Conservation (phyloP, 176 grass and related monocot genomes). For the Saccharum spontaneum region DNA sequence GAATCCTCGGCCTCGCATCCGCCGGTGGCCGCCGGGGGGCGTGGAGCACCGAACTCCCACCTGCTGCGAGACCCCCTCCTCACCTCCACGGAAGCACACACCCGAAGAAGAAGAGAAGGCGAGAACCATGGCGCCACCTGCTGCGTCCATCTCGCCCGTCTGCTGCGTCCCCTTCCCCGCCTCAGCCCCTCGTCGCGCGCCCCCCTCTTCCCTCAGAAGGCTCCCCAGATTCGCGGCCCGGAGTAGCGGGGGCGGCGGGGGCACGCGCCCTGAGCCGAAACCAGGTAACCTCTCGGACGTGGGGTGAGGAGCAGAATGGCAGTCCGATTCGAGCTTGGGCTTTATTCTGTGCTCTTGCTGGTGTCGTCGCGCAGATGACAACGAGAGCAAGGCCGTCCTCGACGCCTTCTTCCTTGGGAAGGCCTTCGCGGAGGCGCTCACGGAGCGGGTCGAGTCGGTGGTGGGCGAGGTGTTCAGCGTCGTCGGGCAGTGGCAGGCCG, state of each 20-base stretch:
- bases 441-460: slow-evolving; percentile 72
- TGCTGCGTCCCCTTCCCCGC: slow-evolving; percentile 14
- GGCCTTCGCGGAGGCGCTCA: slow-evolving; percentile 85
- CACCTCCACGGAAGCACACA: not conserved
- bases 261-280: slow-evolving; percentile 21
- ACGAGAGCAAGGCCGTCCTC: slow-evolving; percentile 81
- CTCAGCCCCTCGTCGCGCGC: not conserved
- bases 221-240: not conserved
- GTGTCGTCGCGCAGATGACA: slow-evolving; percentile 41
- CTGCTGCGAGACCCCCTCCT: not conserved
- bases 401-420: slow-evolving; percentile 98
- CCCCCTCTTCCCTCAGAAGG: not conserved
- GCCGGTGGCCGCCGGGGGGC: slow-evolving; percentile 8
- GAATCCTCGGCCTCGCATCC: slow-evolving; percentile 23
- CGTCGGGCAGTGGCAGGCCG: slow-evolving; percentile 87
- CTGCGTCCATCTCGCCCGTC: not conserved
- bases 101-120: not conserved
- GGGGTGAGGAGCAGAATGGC: not conserved
- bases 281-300: slow-evolving; percentile 33
- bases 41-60: too few relatives aligned
- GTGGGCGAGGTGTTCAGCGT: slow-evolving; percentile 86
- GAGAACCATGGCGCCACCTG: slow-evolving; percentile 22
- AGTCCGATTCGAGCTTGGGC: not conserved
- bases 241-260: slow-evolving; percentile 32
- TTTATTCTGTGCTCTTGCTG: not conserved